Percentiles rank a stretch among this genome's conserved stretches.
These are phyloP conservation scores for Tetratostichococcus sp. DNA, from an alignment of 139 green algal genomes.

Conservation along the genomic window DNA sequence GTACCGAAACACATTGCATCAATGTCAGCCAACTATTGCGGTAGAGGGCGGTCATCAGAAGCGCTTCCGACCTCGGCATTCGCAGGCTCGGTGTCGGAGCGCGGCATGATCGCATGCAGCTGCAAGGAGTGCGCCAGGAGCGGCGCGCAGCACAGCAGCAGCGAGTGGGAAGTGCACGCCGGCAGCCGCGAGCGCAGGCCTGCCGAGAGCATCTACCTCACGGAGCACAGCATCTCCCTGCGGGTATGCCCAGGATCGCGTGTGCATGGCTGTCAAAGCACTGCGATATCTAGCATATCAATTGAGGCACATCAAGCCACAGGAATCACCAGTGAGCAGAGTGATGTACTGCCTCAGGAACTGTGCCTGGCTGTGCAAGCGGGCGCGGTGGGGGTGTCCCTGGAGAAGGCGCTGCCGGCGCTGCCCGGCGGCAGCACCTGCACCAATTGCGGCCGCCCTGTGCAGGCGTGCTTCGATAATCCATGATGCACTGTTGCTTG, in stretches of 20 bases:
- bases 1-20: neutral
- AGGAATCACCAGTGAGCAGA: no score
- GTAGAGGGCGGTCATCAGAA: no score
- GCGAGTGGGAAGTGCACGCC: constrained; percentile 48
- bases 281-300: no score
- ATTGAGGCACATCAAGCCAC: no score
- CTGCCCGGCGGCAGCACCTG: neutral
- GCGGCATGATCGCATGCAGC: constrained; percentile 34
- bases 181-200: constrained; percentile 34
- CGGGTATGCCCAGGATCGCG: neutral
- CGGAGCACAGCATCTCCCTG: constrained; percentile 15
- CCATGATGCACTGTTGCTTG: no score
- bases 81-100: constrained; percentile 22
- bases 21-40: neutral
- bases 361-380: neutral
- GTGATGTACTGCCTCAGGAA: neutral
- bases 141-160: constrained; percentile 12
- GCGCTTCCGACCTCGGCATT: no score
- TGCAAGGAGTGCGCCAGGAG: constrained; percentile 25
- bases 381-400: neutral
- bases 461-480: neutral
- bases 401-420: neutral
- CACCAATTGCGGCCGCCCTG: neutral
- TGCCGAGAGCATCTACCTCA: constrained; percentile 41
- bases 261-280: neutral